Conservation (phyloP, 768 basidiomycete genomes). For the Mrakia gelida region DNA sequence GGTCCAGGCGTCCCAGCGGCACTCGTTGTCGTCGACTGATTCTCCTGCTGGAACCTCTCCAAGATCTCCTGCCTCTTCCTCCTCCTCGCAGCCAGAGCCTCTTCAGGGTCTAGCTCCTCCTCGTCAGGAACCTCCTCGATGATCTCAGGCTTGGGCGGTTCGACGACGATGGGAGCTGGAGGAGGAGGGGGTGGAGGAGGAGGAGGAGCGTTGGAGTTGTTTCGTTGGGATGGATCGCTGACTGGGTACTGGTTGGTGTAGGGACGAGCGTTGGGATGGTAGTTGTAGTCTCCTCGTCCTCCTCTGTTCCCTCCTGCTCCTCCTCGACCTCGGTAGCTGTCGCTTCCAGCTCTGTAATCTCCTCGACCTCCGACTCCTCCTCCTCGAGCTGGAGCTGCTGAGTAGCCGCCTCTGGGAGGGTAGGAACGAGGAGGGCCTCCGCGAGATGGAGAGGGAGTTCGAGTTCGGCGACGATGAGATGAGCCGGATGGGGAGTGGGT, state of each 20-base stretch:
- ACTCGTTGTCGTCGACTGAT: slow-evolving; percentile 5
- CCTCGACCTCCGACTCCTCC: slow-evolving; percentile 12
- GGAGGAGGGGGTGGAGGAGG: too few relatives aligned
- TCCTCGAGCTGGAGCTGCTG: background rate
- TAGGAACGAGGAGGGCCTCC: slow-evolving; percentile 4
- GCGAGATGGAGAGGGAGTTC: slow-evolving; percentile 4
- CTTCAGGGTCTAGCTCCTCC: slow-evolving; percentile 28
- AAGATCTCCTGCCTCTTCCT: slow-evolving; percentile 28
- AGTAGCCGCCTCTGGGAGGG: slow-evolving; percentile 7
- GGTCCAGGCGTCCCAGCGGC: slow-evolving; percentile 4
- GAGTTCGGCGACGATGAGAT: background rate
- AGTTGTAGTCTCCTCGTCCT: slow-evolving; percentile 16
- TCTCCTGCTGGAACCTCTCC: slow-evolving; percentile 22
- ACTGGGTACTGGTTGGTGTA: slow-evolving; percentile 16
- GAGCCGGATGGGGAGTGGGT: too few relatives aligned
- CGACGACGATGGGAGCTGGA: background rate
- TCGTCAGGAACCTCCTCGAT: slow-evolving; percentile 28
- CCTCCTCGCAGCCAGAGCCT: slow-evolving; percentile 27
- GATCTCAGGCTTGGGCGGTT: slow-evolving; percentile 20
- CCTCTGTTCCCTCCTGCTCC: background rate
- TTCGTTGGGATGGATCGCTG: background rate
- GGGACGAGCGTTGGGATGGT: background rate
- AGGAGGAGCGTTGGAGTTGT: background rate
- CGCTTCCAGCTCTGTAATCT: slow-evolving; percentile 11
- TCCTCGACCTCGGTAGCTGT: slow-evolving; percentile 11